These are phyloP conservation scores for Thuidium tamariscinum DNA, from an alignment of 225 moss, liverwort and hornwort species.

Conservation along the genomic window DNA sequence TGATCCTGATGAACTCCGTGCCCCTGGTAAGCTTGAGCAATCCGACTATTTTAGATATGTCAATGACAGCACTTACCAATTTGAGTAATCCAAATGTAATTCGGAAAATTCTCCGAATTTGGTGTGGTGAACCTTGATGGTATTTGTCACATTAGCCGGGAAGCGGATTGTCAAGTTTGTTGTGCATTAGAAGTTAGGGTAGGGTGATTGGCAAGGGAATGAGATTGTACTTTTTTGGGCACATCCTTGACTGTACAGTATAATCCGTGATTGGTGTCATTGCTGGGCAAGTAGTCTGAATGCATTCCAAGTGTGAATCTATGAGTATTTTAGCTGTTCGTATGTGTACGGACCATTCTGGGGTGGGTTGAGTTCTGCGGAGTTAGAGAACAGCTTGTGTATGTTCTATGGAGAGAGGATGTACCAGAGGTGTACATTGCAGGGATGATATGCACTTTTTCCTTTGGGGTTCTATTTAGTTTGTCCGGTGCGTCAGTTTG, in stretches of 20 bases:
- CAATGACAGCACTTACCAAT: background rate
- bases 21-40: constrained; percentile 45
- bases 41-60: background rate
- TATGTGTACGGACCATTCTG: background rate
- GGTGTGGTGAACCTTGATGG: background rate
- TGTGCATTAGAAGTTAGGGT: background rate
- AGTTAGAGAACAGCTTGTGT: background rate
- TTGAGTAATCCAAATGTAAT: background rate
- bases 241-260: background rate
- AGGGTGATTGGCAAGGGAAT: background rate
- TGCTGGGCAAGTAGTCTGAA: background rate
- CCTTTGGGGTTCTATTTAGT: background rate
- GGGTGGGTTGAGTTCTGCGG: background rate
- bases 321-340: background rate
- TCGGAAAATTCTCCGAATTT: background rate
- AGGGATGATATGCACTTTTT: background rate
- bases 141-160: background rate
- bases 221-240: background rate
- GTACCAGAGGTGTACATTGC: background rate
- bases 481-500: background rate
- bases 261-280: background rate
- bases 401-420: background rate
- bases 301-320: background rate
- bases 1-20: constrained; percentile 92
- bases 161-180: background rate